Conservation (phyloP, 148 eudicot genomes). For the Camellia sinensis region DNA sequence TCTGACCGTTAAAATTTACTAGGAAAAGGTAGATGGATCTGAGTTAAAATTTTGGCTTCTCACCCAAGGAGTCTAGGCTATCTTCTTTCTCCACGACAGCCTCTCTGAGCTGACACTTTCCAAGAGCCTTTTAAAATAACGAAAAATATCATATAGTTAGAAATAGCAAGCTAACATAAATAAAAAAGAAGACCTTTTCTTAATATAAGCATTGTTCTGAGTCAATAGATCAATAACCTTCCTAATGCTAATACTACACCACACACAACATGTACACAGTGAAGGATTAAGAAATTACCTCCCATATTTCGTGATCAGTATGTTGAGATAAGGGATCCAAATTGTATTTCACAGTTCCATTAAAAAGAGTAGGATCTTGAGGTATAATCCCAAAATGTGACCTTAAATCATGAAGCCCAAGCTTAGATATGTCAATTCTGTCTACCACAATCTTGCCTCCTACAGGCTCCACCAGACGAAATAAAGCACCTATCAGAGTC, state of each 20-base stretch:
- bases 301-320: slow-evolving; percentile 24
- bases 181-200: neutral
- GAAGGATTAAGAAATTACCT: slow-evolving; percentile 11
- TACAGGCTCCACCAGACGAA: slow-evolving; percentile 17
- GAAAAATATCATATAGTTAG: neutral
- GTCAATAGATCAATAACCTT: neutral
- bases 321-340: slow-evolving; percentile 17
- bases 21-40: neutral
- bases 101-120: slow-evolving; percentile 83
- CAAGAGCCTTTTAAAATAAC: slow-evolving; percentile 50
- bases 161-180: neutral
- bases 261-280: neutral
- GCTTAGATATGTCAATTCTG: slow-evolving; percentile 13
- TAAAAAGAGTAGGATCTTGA: slow-evolving; percentile 24
- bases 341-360: slow-evolving; percentile 20
- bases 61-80: slow-evolving; percentile 76
- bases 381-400: slow-evolving; percentile 23
- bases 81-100: slow-evolving; percentile 66
- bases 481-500: slow-evolving; percentile 19
- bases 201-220: neutral
- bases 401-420: slow-evolving; percentile 27
- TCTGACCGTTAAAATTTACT: neutral
- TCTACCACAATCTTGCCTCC: slow-evolving; percentile 18
- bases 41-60: slow-evolving; percentile 3
- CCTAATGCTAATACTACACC: no score